phyloP scores from a whole-genome alignment of 2,329 filamentous ascomycete species.

The Cladosporium sp. region DNA sequence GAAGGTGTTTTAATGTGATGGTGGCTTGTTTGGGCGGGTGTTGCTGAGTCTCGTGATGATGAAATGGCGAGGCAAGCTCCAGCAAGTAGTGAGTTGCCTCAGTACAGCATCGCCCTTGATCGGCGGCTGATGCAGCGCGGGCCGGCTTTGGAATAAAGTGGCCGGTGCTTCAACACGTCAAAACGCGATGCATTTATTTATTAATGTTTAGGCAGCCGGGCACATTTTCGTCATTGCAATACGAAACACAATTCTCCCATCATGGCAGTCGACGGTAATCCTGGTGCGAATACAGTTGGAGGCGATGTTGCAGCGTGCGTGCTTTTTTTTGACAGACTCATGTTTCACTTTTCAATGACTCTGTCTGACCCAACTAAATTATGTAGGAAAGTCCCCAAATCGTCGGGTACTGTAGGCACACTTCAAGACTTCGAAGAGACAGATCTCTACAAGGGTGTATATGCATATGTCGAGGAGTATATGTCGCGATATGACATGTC shows the following conservation, averaged over 20 bases:
- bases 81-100: slow-evolving; percentile 9
- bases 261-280: slow-evolving; percentile 1
- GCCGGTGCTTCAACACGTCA: slow-evolving; percentile 10
- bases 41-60: slow-evolving; percentile 21
- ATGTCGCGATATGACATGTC: slow-evolving; percentile 81
- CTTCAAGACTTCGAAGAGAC: slow-evolving; percentile 33
- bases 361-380: neutral
- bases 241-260: neutral
- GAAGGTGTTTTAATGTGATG: slow-evolving; percentile 1
- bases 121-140: slow-evolving; percentile 11
- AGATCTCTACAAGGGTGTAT: slow-evolving; percentile 39
- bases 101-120: slow-evolving; percentile 2
- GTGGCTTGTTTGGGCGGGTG: neutral
- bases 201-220: neutral
- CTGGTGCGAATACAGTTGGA: neutral
- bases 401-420: neutral
- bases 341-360: slow-evolving; percentile 4
- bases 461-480: slow-evolving; percentile 66
- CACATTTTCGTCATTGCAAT: neutral
- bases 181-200: neutral
- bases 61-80: slow-evolving; percentile 15
- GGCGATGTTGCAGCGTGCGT: slow-evolving; percentile 15
- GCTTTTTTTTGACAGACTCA: neutral
- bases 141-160: slow-evolving; percentile 10
- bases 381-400: neutral